These are phyloP conservation scores for Rhynchosporium secalis DNA, from an alignment of 2,329 filamentous ascomycete species.

Conservation along the genomic window DNA sequence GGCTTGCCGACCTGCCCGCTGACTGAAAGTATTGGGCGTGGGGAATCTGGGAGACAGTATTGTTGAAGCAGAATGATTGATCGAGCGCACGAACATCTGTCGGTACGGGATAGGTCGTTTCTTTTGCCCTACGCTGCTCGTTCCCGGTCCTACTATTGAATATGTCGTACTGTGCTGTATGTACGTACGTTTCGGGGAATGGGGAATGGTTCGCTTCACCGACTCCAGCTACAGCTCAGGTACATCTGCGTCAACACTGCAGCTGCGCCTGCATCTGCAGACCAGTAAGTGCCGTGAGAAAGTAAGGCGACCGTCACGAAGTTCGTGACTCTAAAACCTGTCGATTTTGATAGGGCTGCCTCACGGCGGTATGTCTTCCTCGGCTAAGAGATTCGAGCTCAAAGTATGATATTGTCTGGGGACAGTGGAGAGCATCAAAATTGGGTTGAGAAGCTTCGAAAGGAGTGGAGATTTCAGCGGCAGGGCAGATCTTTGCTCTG, in stretches of 20 bases:
- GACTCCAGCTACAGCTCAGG: conserved; percentile 19
- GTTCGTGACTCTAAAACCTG: not conserved
- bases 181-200: conserved; percentile 8
- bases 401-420: not conserved
- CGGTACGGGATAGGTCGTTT: conserved; percentile 27
- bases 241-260: conserved; percentile 10
- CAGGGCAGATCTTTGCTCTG: not conserved
- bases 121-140: not conserved
- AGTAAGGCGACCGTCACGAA: conserved; percentile 17
- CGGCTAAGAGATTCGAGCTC: not conserved
- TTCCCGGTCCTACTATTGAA: not conserved
- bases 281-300: conserved; percentile 10
- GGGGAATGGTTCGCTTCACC: conserved; percentile 17
- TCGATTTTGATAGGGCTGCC: not conserved
- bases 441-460: not conserved
- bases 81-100: conserved; percentile 29
- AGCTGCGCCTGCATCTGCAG: conserved; percentile 4
- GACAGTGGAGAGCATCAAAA: not conserved
- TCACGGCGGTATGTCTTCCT: not conserved
- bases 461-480: conserved; percentile 8
- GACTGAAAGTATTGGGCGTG: conserved; percentile 2
- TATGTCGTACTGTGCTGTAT: conserved; percentile 16
- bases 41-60: conserved; percentile 1
- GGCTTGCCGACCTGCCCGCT: conserved; percentile 3
- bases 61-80: not conserved